Evolutionary conservation across 192 early-diverging fungal species (phyloP).

Genomic region (Dissophora globulifera): DNA sequence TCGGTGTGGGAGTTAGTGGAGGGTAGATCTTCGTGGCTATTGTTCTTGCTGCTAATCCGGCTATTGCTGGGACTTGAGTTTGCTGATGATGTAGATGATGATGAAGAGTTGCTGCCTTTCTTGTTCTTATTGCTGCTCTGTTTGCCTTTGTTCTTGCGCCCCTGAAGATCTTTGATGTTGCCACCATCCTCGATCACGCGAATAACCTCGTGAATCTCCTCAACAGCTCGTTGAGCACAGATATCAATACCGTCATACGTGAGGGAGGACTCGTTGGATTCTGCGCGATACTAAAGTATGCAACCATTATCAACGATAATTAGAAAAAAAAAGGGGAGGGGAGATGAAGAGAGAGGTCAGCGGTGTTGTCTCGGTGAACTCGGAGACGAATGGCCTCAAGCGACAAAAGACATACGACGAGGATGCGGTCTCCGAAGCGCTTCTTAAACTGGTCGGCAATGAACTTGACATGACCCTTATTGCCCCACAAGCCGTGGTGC

Average conservation of each 20-base stretch:
- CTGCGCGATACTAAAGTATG: constrained; percentile 54
- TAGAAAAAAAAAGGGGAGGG: neutral
- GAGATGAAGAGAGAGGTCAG: neutral
- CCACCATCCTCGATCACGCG: constrained; percentile 35
- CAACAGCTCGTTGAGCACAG: constrained; percentile 59
- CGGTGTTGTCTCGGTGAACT: no score
- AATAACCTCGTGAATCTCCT: constrained; percentile 53
- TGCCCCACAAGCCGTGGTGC: constrained; percentile 76
- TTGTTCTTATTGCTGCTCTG: constrained; percentile 4
- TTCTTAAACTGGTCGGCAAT: constrained; percentile 56
- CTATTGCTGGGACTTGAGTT: constrained; percentile 1
- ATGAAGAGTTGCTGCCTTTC: constrained; percentile 4
- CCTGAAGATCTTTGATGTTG: constrained; percentile 49
- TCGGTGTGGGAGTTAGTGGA: neutral
- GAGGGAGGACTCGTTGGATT: constrained; percentile 56
- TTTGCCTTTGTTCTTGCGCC: constrained; percentile 35
- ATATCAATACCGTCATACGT: constrained; percentile 70
- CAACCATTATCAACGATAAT: no score
- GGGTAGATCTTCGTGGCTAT: constrained; percentile 5
- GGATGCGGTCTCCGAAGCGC: constrained; percentile 33
- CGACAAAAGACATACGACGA: constrained; percentile 26
- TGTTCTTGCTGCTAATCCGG: constrained; percentile 13
- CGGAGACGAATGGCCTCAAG: no score
- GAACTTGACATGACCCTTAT: constrained; percentile 60
- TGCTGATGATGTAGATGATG: neutral